Percentiles rank a stretch among this genome's conserved stretches.
These are phyloP conservation scores for Pelagophyceae sp. DNA, from an alignment of 352 stramenopile genomes.

Conservation along the genomic window DNA sequence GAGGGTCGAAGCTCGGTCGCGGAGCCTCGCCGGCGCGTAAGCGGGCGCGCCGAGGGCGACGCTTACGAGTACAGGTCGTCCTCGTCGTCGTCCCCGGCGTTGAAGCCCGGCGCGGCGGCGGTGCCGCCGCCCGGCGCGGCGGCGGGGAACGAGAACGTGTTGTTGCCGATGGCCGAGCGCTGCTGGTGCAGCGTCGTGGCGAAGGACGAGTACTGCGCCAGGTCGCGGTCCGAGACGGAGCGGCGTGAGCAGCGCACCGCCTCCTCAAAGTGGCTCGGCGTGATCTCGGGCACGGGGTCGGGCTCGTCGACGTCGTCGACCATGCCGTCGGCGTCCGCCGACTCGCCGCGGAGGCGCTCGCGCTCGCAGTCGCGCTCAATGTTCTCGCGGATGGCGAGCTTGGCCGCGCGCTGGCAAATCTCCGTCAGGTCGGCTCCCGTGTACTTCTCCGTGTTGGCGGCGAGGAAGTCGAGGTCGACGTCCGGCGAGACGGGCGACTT, in stretches of 20 bases:
- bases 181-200: slow-evolving; percentile 86
- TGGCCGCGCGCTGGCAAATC: slow-evolving; percentile 98
- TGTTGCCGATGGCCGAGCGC: slow-evolving; percentile 81
- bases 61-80: slow-evolving; percentile 94
- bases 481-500: slow-evolving; percentile 96
- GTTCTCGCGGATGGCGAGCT: slow-evolving; percentile 97
- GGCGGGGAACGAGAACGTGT: slow-evolving; percentile 88
- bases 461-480: slow-evolving; percentile 92
- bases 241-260: slow-evolving; percentile 90
- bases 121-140: slow-evolving; percentile 39
- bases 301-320: slow-evolving; percentile 85
- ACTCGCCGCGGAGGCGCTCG: slow-evolving; percentile 81
- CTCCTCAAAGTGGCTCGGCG: slow-evolving; percentile 89
- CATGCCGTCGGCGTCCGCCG: slow-evolving; percentile 60
- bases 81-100: slow-evolving; percentile 73
- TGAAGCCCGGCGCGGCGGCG: slow-evolving; percentile 43
- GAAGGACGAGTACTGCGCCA: slow-evolving; percentile 85
- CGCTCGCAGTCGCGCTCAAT: slow-evolving; percentile 96
- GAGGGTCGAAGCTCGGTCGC: too few relatives aligned
- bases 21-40: too few relatives aligned
- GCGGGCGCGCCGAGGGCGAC: too few relatives aligned
- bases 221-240: slow-evolving; percentile 93
- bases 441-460: slow-evolving; percentile 94
- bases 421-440: slow-evolving; percentile 98
- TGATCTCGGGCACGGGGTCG: slow-evolving; percentile 86